phyloP scores from a whole-genome alignment of 768 basidiomycete species.

The Gloeostereum incarnatum region DNA sequence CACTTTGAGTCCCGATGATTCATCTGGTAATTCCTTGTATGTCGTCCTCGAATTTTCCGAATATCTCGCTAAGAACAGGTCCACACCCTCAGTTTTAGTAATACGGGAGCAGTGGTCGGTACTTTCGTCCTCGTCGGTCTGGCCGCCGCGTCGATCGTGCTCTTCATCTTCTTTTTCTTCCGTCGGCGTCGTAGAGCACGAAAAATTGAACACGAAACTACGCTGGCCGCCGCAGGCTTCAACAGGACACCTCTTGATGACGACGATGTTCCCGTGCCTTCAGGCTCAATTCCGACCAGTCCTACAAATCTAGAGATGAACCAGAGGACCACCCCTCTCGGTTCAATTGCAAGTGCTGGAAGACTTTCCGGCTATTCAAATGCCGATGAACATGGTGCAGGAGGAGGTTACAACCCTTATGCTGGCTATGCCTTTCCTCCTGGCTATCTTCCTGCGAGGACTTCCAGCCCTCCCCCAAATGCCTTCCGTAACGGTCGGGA shows the following conservation, averaged over 20 bases:
- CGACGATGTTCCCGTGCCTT: constrained; percentile 38
- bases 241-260: constrained; percentile 60
- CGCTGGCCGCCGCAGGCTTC: constrained; percentile 63
- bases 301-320: constrained; percentile 26
- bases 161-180: constrained; percentile 66
- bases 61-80: no score
- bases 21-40: constrained; percentile 4
- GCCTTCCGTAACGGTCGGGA: constrained; percentile 18
- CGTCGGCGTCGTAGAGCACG: constrained; percentile 54
- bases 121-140: constrained; percentile 89
- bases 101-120: constrained; percentile 82
- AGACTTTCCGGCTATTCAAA: constrained; percentile 26
- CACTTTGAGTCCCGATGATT: no score
- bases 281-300: constrained; percentile 13
- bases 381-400: constrained; percentile 13
- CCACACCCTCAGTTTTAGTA: no score
- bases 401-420: constrained; percentile 43
- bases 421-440: constrained; percentile 29
- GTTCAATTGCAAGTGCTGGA: constrained; percentile 17
- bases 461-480: constrained; percentile 35
- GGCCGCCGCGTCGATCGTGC: constrained; percentile 54
- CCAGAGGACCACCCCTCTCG: constrained; percentile 31
- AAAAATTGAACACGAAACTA: constrained; percentile 58
- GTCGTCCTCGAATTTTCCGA: constrained; percentile 3
- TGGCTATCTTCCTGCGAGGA: constrained; percentile 38